Conservation (phyloP, 164 flowering plant species). For the Umbilicus rupestris region DNA sequence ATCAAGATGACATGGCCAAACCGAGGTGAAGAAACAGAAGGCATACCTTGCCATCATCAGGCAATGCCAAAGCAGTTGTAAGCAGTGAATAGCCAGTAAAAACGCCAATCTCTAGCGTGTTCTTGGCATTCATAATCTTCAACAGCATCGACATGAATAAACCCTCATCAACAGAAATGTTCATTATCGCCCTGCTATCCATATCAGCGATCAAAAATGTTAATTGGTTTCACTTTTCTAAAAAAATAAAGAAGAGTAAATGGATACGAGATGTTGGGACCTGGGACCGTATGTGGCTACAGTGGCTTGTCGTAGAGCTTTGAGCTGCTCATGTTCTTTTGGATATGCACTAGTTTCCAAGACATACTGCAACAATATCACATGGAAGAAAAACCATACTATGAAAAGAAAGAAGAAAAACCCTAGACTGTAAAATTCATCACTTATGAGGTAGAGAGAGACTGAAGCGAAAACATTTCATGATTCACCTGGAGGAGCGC, state of each 20-base stretch:
- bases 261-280: background rate
- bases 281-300: background rate
- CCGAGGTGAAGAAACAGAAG: background rate
- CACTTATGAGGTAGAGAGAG: background rate
- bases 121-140: constrained; percentile 6
- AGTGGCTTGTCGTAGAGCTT: constrained; percentile 5
- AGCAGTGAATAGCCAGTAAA: background rate
- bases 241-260: too few species aligned
- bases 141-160: background rate
- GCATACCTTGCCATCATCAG: background rate
- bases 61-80: constrained; percentile 1
- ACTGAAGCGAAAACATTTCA: background rate
- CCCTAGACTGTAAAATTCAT: background rate
- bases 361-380: background rate
- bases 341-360: constrained; percentile 2
- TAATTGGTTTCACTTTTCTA: background rate
- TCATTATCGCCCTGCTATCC: background rate
- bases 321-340: background rate
- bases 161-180: background rate
- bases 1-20: background rate
- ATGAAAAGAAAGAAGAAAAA: background rate
- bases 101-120: background rate
- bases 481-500: background rate
- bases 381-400: background rate
- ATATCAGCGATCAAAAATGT: background rate